phyloP scores from a whole-genome alignment of 306 rosid species.

The Fragaria vesca region DNA sequence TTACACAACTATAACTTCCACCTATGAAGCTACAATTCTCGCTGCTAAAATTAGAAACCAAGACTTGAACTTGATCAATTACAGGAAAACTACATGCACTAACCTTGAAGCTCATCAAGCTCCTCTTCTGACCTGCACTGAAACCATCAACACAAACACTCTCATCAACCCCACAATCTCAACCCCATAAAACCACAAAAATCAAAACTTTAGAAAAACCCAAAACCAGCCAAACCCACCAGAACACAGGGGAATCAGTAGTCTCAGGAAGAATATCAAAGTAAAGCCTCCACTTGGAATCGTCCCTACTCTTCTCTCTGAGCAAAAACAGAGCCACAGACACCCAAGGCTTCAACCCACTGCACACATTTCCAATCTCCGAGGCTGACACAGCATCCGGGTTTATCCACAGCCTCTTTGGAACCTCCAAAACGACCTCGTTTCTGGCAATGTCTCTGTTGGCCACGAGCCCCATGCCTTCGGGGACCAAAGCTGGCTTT shows the following conservation, averaged over 20 bases:
- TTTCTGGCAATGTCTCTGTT: slow-evolving; percentile 58
- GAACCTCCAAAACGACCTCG: slow-evolving; percentile 89
- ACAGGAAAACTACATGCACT: slow-evolving; percentile 20
- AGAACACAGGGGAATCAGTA: slow-evolving; percentile 82
- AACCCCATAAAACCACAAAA: not conserved
- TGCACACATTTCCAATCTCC: slow-evolving; percentile 71
- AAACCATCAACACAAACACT: slow-evolving; percentile 49
- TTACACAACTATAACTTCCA: not conserved
- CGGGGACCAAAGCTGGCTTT: slow-evolving; percentile 64
- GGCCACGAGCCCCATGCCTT: slow-evolving; percentile 80
- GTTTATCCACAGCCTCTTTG: slow-evolving; percentile 88
- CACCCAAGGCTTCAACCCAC: slow-evolving; percentile 85
- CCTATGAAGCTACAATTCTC: not conserved
- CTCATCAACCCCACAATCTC: slow-evolving; percentile 50
- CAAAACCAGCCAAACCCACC: slow-evolving; percentile 57
- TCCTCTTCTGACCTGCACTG: slow-evolving; percentile 99
- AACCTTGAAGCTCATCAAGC: slow-evolving; percentile 87
- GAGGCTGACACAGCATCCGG: slow-evolving; percentile 88
- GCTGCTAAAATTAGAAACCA: not conserved
- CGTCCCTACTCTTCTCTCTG: slow-evolving; percentile 60
- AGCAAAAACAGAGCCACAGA: slow-evolving; percentile 74
- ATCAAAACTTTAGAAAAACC: not conserved
- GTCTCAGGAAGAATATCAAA: slow-evolving; percentile 60
- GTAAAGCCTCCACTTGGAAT: slow-evolving; percentile 73
- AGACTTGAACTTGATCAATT: not conserved